Evolutionary conservation across 1,284 basidiomycete genomes (phyloP), one percentile per base, ranked within the genome.

Genomic region (Exsudoporus floridanus): DNA sequence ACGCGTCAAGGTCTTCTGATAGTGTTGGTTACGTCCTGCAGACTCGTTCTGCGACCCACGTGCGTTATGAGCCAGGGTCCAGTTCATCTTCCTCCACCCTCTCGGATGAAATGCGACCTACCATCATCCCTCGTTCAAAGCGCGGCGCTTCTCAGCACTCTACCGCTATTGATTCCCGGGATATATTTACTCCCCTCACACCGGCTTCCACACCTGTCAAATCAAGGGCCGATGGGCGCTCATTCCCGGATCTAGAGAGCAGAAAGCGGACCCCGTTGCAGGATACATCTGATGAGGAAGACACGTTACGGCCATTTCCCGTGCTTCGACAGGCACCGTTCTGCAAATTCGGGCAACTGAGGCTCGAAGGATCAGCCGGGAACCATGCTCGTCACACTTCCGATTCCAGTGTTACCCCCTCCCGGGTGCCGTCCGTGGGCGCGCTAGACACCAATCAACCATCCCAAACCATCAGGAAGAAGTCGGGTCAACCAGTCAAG

Each of bases 401-500:
- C 18, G 72, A 72, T 41, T 67, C 73, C 14, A 67, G 64, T 55
- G 56, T 71, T 14, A 63, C 55, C 16, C 31, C 63, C 31, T 57
- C 37, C 49, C 70, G 16, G 56, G 57, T 28, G 56, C 63, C 43
- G 53, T 55, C 25, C 55, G 50, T 39, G 38, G 43, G 40, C 16
- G 14, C 50, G 6, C 39, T 60, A 55, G 52, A 33, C 42, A 48
- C 41, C 42, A 57, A 56, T 42, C 59, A 50, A 37, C 50, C 40
- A 21, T 40, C 57, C 18, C 54, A 57, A 47, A 49, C 60, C 52
- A 42, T 73, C 53, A 83, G 93, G 53, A 97, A 96, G 71, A 97
- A 97, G 73, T 93, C 92, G 23, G 93, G 94, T 31, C 89, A 97
- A 73, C 84, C 92, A 1, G 83, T 98, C 66, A 94, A 94, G 70